Conservation (phyloP, 2,329 filamentous ascomycete genomes). For the Pestalotiopsis sp. region DNA sequence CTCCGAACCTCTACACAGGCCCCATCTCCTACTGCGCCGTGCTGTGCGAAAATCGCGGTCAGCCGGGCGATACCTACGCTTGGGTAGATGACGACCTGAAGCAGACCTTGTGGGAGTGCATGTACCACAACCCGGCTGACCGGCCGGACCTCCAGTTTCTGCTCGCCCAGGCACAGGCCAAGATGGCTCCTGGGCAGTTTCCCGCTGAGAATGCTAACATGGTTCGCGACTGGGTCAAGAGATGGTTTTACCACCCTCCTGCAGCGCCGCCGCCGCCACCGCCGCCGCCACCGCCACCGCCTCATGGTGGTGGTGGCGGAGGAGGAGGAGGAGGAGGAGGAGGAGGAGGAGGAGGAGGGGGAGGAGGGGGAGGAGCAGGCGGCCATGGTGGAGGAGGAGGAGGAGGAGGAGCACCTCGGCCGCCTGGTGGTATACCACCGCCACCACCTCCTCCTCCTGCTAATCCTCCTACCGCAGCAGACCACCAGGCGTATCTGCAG, state of each 20-base stretch:
- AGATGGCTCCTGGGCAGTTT: not conserved
- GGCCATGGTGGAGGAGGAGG: too few relatives aligned
- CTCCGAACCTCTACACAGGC: not conserved
- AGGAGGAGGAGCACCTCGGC: too few relatives aligned
- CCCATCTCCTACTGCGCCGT: not conserved
- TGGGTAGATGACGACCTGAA: not conserved
- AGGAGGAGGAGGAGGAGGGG: too few relatives aligned
- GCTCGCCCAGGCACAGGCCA: not conserved
- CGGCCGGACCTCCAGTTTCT: not conserved
- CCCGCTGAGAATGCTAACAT: not conserved
- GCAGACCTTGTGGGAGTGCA: not conserved
- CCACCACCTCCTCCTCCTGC: too few relatives aligned
- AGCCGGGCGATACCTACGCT: not conserved
- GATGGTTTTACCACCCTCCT: not conserved
- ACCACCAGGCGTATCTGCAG: too few relatives aligned
- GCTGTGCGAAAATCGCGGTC: not conserved
- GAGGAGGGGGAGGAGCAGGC: too few relatives aligned
- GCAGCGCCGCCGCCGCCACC: not conserved
- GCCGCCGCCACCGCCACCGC: not conserved
- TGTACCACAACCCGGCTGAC: not conserved
- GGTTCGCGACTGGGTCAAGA: not conserved
- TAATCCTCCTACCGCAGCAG: too few relatives aligned
- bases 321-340: too few relatives aligned
- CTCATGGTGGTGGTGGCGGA: too few relatives aligned
- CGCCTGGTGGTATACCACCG: too few relatives aligned